Evolutionary conservation across 139 green algal genomes (phyloP), one percentile per base, ranked within the genome.

Genomic region (Chlorella sp.): DNA sequence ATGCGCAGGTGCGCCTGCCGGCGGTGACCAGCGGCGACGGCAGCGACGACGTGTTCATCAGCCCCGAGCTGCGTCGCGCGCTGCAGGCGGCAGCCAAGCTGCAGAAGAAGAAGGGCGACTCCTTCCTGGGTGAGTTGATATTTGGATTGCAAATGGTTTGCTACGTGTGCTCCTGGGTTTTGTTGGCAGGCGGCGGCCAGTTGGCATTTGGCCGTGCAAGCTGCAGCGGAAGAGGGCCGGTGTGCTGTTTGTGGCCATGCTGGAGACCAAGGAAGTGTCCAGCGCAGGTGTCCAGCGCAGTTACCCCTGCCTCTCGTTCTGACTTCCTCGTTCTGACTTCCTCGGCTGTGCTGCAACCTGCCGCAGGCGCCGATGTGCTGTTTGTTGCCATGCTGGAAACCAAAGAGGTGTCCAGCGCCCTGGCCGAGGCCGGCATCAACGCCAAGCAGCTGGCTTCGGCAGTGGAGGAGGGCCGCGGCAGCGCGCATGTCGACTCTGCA

Each of bases 61-160:
- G 70, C 0, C 30, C 80, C 8, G 92, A 94, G 40, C 34, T 92
- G 14, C 86, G 72, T 13, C 91, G 94, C 73, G 76, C 85, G 36
- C 64, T 97, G n/a, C 82, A 86, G 24, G 48, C 84, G 22, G 94
- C 94, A 1, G 72, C 54, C 30, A 95, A 96, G 80, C n/a, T 90
- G 36, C 90, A 95, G 79, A 96, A 95, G 84, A 84, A 94, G 36
- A 91, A 90, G 28, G 85, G 84, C 3, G 95, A 98, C 77, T 77
- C 87, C 9, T 98, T 93, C 86, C 67, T 98, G 22, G 90, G 92
- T 86, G 72, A 67, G 85, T 30, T 22, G 8, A 30, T 51, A 24
- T 24, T 65, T 20, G 56, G 56, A n/a, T 36, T 34, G 60, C 60
- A n/a, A 9, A 26, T 36, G 4, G 60, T 30, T 68, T 68, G 60